Evolutionary conservation across 345 rosid species (phyloP).

Genomic region (Salix brachista): DNA sequence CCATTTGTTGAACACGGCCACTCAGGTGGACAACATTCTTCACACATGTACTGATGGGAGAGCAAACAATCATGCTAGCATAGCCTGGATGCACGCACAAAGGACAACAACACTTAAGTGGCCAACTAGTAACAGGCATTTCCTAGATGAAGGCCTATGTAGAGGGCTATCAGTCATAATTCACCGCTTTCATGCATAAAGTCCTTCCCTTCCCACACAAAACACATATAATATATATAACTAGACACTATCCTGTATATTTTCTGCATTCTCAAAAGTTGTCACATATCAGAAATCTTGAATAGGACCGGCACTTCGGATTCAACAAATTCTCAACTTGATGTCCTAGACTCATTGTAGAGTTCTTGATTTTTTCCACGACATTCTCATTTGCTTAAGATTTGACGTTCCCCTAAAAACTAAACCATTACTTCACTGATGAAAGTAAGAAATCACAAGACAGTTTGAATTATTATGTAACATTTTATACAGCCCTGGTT

Average conservation of each 20-base stretch:
- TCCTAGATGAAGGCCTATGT: neutral
- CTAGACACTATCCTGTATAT: neutral
- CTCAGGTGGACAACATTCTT: slow-evolving; percentile 47
- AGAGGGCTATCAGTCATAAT: neutral
- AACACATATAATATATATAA: neutral
- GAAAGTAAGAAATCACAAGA: neutral
- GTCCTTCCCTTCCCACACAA: neutral
- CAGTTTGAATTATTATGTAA: neutral
- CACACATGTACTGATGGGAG: slow-evolving; percentile 50
- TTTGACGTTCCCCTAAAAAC: neutral
- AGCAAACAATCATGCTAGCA: slow-evolving; percentile 49
- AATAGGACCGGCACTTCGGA: neutral
- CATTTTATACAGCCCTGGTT: neutral
- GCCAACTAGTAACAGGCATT: neutral
- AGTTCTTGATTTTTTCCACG: neutral
- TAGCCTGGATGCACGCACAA: slow-evolving; percentile 31
- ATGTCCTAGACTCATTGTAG: neutral
- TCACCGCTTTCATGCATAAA: neutral
- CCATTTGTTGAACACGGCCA: slow-evolving; percentile 31
- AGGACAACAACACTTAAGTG: slow-evolving; percentile 2
- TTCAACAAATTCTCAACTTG: neutral
- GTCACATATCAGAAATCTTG: neutral
- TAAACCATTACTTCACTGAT: neutral
- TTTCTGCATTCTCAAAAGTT: neutral
- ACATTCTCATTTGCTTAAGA: neutral